Base-by-base conservation (phyloP, 2,329 filamentous ascomycete species). In the Aspergillus costaricaensis region DNA sequence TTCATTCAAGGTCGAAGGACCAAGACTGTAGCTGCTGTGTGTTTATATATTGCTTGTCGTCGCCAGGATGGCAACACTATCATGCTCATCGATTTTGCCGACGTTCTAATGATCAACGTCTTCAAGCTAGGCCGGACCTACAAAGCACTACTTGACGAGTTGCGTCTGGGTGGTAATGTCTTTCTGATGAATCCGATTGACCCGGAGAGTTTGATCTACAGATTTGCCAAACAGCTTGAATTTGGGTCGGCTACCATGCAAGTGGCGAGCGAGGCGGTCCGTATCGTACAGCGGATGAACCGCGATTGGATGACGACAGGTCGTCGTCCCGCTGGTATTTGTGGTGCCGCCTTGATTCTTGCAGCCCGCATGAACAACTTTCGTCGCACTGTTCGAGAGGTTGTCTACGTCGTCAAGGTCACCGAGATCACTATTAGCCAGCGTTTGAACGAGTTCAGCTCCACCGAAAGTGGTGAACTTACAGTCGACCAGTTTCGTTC, bases 331-430 rank as follows among this genome's bases (percentile, higher is more conserved):
- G 94, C 94, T 6, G 95, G 95, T 66, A 89, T 98, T 57, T 97
- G 93, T 74, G 95, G 95, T 63, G 95, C 95, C 12, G 96, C 93
- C 67, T 85, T 99, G 51, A 91, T 99, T 62, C 89, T 99, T 74
- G 95, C 95, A 6, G 94, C 95, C 8, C 90, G 95, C 55, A 98
- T 98, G 90, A 96, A 97, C 83, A 98, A 98, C 76, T 99, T 96
- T 73, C 90, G 94, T 48, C 88, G 95, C 17, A 96, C 92, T 0
- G 88, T 96, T 12, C 87, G 92, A 30, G 95, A 99, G 77, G 91
- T 99, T 8, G 94, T 98, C n/a, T 98, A 96, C 74, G 91, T 97
- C 39, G 94, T 97, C 74, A 98, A 97, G 74, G 93, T 98, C 54
- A 96, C 93, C 44, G 96, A 96, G 66, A 86, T 92, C 62, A 99